phyloP scores from a whole-genome alignment of 208 protist genomes.

The Trypanosoma vivax region DNA sequence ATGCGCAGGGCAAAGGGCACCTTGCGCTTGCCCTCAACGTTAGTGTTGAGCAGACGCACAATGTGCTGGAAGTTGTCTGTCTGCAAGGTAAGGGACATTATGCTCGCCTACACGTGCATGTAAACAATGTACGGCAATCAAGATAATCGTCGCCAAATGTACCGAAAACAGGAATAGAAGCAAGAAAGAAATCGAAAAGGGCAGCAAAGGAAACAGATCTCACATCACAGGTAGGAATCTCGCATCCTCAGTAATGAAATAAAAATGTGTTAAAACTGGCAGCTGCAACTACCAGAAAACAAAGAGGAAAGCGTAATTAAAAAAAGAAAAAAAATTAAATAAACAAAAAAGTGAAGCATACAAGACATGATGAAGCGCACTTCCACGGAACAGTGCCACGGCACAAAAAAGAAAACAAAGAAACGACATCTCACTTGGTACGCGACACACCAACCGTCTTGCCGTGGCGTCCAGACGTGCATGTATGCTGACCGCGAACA shows the following conservation, averaged over 20 bases:
- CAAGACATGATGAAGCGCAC: neutral
- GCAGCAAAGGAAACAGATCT: neutral
- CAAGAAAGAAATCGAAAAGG: constrained; percentile 9
- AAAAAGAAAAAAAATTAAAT: neutral
- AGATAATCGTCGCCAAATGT: constrained; percentile 5
- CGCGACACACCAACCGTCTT: constrained; percentile 83
- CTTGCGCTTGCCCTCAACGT: constrained; percentile 98
- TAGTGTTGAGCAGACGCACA: constrained; percentile 99
- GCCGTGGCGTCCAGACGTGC: constrained; percentile 98
- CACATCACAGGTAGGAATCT: neutral
- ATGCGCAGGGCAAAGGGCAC: constrained; percentile 96
- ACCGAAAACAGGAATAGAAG: constrained; percentile 10
- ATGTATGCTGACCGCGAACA: constrained; percentile 99
- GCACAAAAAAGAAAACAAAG: constrained; percentile 1
- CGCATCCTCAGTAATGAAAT: too few relatives aligned
- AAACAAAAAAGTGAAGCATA: neutral
- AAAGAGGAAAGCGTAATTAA: neutral
- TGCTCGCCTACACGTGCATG: constrained; percentile 1
- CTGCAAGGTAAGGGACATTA: constrained; percentile 60
- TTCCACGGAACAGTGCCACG: neutral
- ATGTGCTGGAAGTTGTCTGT: constrained; percentile 98
- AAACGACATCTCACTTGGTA: constrained; percentile 45
- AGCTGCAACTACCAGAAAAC: constrained; percentile 4
- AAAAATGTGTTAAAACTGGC: neutral
- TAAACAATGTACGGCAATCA: too few relatives aligned